Base-by-base conservation (phyloP, 2,329 filamentous ascomycete species). In the Penicillium decumbens region DNA sequence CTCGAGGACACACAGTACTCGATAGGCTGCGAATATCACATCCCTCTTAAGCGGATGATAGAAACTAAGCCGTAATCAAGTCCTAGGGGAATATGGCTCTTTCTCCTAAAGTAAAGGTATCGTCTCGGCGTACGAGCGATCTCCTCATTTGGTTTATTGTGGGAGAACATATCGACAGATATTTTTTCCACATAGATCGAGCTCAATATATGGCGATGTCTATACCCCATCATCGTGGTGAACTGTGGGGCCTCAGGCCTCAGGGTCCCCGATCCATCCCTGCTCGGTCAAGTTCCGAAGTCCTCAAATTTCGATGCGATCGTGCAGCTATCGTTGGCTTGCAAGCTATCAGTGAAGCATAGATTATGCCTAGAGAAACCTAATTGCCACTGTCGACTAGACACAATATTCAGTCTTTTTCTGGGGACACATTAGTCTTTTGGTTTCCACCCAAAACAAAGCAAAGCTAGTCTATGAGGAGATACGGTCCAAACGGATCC, bases 261-360 rank as follows among this genome's bases (percentile, higher is more conserved):
- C 44, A 45, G 44, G 40, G 43, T 38, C 44, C 28, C 52, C 52
- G 45, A 57, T 51, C 56, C 28, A 48, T 47, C 35, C 43, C 40
- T 48, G 40, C 45, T 55, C 53, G 55, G 53, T 46, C 52, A 35
- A 35, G 41, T 57, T 56, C 53, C 55, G 55, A 54, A 49, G 32
- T 4, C 41, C 38, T 43, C 50, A 29, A 4, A 24, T 18, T 44
- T 29, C 39, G 13, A 33, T 20, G 35, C 35, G 44, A 25, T 18
- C 25, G 32, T 30, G 25, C 15, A 37, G 33, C 33, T 20, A 20
- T 10, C 2, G 33, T 20, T 20, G 33, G 15, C 15, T 33, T n/a
- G 6, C n/a, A n/a, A 33, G 32, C 33, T 20, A 20, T 20, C 18
- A 9, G 8, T 1, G 27, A 29, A n/a, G 29, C n/a, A 29, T 18